Percentiles rank a stretch among this genome's conserved stretches.
phyloP scores from a whole-genome alignment of 2,329 filamentous ascomycete species.

The Monilinia fructigena region DNA sequence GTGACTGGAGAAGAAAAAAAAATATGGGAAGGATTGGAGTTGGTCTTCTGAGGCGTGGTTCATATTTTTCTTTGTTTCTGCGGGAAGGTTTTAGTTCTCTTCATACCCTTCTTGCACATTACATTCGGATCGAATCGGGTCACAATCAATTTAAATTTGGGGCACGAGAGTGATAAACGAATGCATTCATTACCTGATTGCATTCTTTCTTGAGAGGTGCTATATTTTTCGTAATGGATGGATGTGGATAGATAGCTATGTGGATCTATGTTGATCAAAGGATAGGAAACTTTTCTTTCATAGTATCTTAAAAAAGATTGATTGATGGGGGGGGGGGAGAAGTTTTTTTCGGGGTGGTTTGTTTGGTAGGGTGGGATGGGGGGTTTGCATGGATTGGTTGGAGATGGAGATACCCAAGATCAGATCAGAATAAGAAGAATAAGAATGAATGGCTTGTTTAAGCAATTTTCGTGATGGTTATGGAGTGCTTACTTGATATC shows the following conservation, averaged over 20 bases:
- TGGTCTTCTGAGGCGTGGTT: neutral
- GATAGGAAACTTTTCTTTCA: constrained; percentile 3
- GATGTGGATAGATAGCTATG: constrained; percentile 13
- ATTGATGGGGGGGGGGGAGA: neutral
- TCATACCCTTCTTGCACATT: constrained; percentile 23
- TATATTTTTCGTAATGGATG: constrained; percentile 8
- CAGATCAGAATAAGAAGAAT: constrained; percentile 19
- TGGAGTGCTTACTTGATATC: constrained; percentile 12
- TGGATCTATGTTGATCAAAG: constrained; percentile 5
- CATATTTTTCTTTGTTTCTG: constrained; percentile 23
- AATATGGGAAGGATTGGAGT: constrained; percentile 7
- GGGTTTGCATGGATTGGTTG: constrained; percentile 15
- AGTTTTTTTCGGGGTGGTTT: constrained; percentile 18
- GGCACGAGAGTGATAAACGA: constrained; percentile 15
- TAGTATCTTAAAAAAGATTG: constrained; percentile 17
- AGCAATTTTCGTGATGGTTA: neutral
- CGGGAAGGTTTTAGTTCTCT: constrained; percentile 20
- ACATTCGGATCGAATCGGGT: constrained; percentile 20
- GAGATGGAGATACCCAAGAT: constrained; percentile 24
- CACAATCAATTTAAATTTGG: constrained; percentile 19
- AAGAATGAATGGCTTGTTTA: constrained; percentile 7
- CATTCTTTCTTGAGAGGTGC: constrained; percentile 8
- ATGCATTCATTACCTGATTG: constrained; percentile 15
- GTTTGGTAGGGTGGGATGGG: constrained; percentile 12
- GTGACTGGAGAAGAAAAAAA: constrained; percentile 16